These are phyloP conservation scores for Ogataea polymorpha DNA, from an alignment of 805 yeast species.

Conservation along the genomic window DNA sequence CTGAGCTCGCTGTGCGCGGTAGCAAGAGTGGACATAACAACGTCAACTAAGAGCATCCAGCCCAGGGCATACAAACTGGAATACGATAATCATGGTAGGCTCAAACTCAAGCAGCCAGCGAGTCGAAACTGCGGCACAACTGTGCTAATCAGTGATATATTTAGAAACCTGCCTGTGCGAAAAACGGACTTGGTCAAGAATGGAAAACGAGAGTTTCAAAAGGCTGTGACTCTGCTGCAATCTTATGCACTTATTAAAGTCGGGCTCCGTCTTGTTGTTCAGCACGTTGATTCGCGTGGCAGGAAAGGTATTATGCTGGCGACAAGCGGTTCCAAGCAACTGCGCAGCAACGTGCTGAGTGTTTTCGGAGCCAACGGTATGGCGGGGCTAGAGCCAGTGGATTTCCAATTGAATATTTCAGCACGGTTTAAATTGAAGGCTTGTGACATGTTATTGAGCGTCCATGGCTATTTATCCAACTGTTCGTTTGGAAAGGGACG, in stretches of 20 bases:
- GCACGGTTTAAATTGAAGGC: conserved; percentile 24
- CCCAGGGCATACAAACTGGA: conserved; percentile 59
- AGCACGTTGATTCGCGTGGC: conserved; percentile 45
- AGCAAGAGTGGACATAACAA: conserved; percentile 44
- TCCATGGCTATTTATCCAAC: conserved; percentile 69
- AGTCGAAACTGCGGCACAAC: conserved; percentile 71
- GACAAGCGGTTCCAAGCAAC: conserved; percentile 48
- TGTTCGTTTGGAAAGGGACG: conserved; percentile 80
- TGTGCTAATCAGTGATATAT: conserved; percentile 55
- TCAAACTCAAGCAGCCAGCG: conserved; percentile 35
- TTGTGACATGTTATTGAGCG: conserved; percentile 33
- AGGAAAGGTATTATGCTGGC: conserved; percentile 55
- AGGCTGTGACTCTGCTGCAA: conserved; percentile 60
- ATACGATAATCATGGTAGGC: conserved; percentile 53
- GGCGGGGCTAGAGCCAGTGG: conserved; percentile 53
- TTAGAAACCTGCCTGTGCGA: conserved; percentile 76
- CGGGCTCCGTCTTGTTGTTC: conserved; percentile 56
- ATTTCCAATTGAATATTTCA: conserved; percentile 38
- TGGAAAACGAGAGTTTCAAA: conserved; percentile 66
- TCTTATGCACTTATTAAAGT: conserved; percentile 63
- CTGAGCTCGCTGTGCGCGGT: conserved; percentile 66
- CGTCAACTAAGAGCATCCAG: conserved; percentile 43
- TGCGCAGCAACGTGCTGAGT: conserved; percentile 58
- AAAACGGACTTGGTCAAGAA: conserved; percentile 68
- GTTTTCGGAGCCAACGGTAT: conserved; percentile 70